Conservation (phyloP, 2,329 filamentous ascomycete genomes). For the Fusarium tricinctum region DNA sequence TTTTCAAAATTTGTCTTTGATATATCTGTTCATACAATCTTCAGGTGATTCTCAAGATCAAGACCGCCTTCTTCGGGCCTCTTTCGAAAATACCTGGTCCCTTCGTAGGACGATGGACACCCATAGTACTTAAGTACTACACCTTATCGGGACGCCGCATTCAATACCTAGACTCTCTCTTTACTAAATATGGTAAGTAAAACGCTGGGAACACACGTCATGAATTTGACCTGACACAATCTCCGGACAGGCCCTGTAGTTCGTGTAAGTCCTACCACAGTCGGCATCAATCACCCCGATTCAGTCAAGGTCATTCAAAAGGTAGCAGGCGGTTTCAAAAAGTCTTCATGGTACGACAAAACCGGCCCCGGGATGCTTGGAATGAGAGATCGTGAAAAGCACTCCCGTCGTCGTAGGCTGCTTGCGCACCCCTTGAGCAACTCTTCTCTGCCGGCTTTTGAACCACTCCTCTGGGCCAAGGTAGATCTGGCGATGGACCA, state of each 20-base stretch:
- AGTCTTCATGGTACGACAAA: constrained; percentile 12
- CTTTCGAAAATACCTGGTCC: constrained; percentile 3
- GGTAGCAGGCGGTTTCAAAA: background rate
- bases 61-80: background rate
- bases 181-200: background rate
- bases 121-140: background rate
- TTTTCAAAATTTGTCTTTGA: too few species aligned
- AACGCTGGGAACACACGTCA: fast-evolving
- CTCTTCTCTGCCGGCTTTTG: background rate
- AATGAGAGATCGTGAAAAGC: constrained; percentile 6
- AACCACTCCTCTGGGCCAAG: background rate
- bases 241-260: background rate
- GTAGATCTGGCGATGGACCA: constrained; percentile 1
- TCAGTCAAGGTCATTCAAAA: constrained; percentile 10
- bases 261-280: background rate
- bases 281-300: background rate
- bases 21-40: background rate
- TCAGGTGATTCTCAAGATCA: background rate
- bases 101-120: constrained; percentile 1
- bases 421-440: background rate
- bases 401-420: background rate
- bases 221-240: background rate
- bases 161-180: constrained; percentile 4
- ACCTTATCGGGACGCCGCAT: background rate
- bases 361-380: constrained; percentile 4